Evolutionary conservation across 2,329 filamentous ascomycete genomes (phyloP), one percentile per base, ranked within the genome.

Genomic region (Neonectria ditissima): DNA sequence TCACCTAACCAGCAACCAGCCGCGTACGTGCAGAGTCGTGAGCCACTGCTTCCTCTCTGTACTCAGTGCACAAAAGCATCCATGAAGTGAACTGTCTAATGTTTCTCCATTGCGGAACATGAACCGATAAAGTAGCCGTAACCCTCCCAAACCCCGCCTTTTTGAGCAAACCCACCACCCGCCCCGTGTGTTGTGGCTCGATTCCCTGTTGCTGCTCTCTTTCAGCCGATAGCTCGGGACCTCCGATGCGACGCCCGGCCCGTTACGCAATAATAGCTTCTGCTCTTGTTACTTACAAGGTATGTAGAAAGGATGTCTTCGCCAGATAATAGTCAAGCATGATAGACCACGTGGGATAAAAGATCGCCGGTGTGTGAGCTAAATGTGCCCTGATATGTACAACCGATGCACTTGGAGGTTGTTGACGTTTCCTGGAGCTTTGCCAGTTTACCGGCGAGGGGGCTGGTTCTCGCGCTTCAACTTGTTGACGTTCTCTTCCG

Each of bases 401-500:
- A 63, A 52, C 22, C 34, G 26, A 48, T 37, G 44, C 43, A 37
- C 37, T 16, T 60, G n/a, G 16, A 48, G 50, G 16, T 55, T 18
- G 20, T 52, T 26, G n/a, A 18, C 39, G 26, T 30, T 51, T 18
- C 39, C 30, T 13, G 30, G 16, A 37, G 39, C n/a, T 47, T 37
- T 22, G 18, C 37, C 41, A 53, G 26, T 16, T 26, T 69, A 71
- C 47, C 64, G 65, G 24, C 66, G 70, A 53, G 64, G 51, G 39
- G 65, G 65, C 48, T 69, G 65, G 48, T 73, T 79, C 59, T 82
- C 78, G 60, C 75, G 76, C 60, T 79, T 79, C 47, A 87, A 69
- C 64, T 78, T 84, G 37, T 81, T 83, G 50, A 87, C 76, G 67
- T 87, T 87, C 70, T 85, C 85, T 65, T 85, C 82, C 1, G 85